A percentile compares a stretch with the other conserved stretches of the same genome.
Evolutionary conservation across 345 rosid species (phyloP).

Genomic region (Litchi chinensis): DNA sequence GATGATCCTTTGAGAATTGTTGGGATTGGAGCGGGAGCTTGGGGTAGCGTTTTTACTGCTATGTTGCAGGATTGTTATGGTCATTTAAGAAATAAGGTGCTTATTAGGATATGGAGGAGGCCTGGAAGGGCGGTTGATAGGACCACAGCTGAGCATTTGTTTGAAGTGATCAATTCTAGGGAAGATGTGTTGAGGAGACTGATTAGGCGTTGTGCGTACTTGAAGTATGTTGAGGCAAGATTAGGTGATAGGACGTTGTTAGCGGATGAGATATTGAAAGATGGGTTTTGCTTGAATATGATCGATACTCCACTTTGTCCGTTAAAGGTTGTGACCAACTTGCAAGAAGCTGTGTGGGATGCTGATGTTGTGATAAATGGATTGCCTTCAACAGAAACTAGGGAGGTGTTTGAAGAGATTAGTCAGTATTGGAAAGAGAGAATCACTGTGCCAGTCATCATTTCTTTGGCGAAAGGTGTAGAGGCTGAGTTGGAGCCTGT

Average conservation of each 20-base stretch:
- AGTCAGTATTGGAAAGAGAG: conserved; percentile 90
- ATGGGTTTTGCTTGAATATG: conserved; percentile 97
- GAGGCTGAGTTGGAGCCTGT: conserved; percentile 82
- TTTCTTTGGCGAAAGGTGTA: conserved; percentile 88
- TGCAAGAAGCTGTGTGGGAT: conserved; percentile 99
- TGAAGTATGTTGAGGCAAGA: conserved; percentile 94
- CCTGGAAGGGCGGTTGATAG: conserved; percentile 74
- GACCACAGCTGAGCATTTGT: conserved; percentile 84
- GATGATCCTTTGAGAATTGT: conserved; percentile 88
- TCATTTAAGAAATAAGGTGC: conserved; percentile 80
- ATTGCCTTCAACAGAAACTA: conserved; percentile 91
- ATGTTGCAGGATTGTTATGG: conserved; percentile 89
- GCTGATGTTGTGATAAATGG: conserved; percentile 96
- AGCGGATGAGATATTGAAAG: conserved; percentile 94
- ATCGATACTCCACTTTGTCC: conserved; percentile 93
- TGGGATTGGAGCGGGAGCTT: conserved; percentile 95
- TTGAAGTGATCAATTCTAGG: conserved; percentile 93
- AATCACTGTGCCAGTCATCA: conserved; percentile 66
- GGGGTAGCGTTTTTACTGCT: conserved; percentile 97
- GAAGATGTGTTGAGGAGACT: conserved; percentile 92
- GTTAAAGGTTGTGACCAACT: conserved; percentile 86
- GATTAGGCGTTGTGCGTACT: conserved; percentile 91
- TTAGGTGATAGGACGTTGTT: conserved; percentile 83
- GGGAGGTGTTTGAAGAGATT: conserved; percentile 83
- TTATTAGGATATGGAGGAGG: conserved; percentile 93